These are phyloP conservation scores for Fabrea salina DNA, from an alignment of 169 alveolate species.

Conservation along the genomic window DNA sequence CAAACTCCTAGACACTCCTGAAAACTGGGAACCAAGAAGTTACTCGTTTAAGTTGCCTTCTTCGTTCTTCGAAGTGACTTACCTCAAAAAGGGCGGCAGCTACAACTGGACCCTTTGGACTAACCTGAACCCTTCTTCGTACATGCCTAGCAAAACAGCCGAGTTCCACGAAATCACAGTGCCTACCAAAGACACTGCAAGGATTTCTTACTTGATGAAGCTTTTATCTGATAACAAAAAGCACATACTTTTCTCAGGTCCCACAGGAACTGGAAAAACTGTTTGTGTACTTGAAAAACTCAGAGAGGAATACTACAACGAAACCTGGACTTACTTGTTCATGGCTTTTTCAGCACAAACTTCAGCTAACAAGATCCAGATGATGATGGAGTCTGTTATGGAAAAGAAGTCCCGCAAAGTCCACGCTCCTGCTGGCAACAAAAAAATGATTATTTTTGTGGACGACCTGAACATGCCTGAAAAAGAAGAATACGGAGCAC, in stretches of 20 bases:
- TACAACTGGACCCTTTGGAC: slow-evolving; percentile 75
- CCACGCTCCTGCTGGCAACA: slow-evolving; percentile 77
- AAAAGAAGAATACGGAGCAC: slow-evolving; percentile 85
- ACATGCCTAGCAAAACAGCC: slow-evolving; percentile 63
- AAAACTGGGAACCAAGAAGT: slow-evolving; percentile 38
- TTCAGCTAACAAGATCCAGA: slow-evolving; percentile 74
- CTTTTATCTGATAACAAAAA: slow-evolving; percentile 70
- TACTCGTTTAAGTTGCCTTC: slow-evolving; percentile 66
- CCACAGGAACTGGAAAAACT: slow-evolving; percentile 92
- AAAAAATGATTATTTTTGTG: slow-evolving; percentile 75
- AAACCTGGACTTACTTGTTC: slow-evolving; percentile 56
- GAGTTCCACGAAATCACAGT: slow-evolving; percentile 84
- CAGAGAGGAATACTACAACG: slow-evolving; percentile 54
- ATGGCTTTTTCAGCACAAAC: slow-evolving; percentile 84
- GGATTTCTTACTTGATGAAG: slow-evolving; percentile 80
- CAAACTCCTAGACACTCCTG: slow-evolving; percentile 43
- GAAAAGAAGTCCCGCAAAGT: slow-evolving; percentile 76
- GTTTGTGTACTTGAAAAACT: slow-evolving; percentile 68
- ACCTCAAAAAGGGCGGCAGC: slow-evolving; percentile 60
- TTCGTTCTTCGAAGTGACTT: slow-evolving; percentile 77
- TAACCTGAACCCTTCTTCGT: slow-evolving; percentile 48
- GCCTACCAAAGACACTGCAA: slow-evolving; percentile 88
- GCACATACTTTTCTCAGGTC: slow-evolving; percentile 89
- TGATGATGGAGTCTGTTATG: slow-evolving; percentile 77
- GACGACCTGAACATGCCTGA: slow-evolving; percentile 91